A percentile compares a stretch with the other conserved stretches of the same genome.
Conservation (phyloP, 495 filamentous ascomycete genomes). For the Friedmanniomyces endolithicus region DNA sequence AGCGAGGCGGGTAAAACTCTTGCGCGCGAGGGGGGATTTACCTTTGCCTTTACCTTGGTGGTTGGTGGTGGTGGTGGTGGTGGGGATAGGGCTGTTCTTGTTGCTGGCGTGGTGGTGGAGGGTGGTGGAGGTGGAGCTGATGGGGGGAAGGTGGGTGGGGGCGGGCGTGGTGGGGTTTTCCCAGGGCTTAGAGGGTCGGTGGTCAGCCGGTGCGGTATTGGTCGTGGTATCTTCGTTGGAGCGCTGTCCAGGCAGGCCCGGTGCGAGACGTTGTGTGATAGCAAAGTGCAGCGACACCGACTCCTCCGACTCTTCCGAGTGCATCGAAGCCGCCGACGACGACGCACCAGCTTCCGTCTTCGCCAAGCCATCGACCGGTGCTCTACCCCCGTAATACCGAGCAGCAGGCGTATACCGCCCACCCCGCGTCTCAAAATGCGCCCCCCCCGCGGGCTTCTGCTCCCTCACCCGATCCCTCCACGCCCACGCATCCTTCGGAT, state of each 20-base stretch:
- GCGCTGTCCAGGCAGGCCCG: background rate
- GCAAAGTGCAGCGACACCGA: slow-evolving; percentile 11
- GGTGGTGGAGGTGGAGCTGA: no score
- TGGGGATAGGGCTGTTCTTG: background rate
- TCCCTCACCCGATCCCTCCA: slow-evolving; percentile 24
- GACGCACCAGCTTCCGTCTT: no score
- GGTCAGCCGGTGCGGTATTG: background rate
- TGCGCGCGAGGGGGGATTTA: slow-evolving; percentile 25
- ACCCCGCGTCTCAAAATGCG: slow-evolving; percentile 20
- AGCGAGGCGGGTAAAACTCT: slow-evolving; percentile 23
- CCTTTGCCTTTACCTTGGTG: slow-evolving; percentile 1
- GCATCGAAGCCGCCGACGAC: background rate
- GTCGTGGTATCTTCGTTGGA: no score
- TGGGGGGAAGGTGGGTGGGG: no score
- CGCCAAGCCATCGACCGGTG: no score
- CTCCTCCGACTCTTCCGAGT: background rate
- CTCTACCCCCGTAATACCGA: background rate
- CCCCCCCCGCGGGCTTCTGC: slow-evolving; percentile 28
- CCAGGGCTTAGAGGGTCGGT: background rate
- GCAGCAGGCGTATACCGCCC: background rate
- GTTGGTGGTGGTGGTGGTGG: background rate
- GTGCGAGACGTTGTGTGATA: background rate
- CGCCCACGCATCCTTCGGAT: slow-evolving; percentile 24
- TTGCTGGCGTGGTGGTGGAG: background rate
- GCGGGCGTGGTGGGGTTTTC: background rate